A percentile compares a stretch with the other conserved stretches of the same genome.
phyloP scores from a whole-genome alignment of 768 basidiomycete species.

The Amylocystis lapponica region DNA sequence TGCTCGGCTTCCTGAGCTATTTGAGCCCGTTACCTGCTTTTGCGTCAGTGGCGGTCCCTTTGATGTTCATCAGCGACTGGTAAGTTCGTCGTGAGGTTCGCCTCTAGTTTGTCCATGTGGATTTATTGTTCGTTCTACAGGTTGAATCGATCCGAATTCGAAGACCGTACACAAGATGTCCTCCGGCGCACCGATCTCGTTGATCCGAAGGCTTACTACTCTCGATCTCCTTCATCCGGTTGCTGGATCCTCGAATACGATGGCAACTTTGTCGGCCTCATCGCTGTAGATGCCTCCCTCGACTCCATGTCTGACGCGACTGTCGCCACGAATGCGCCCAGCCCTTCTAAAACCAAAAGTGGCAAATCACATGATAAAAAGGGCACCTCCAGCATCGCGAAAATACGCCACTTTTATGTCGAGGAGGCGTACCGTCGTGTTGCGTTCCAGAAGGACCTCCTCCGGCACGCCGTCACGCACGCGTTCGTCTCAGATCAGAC shows the following conservation, averaged over 20 bases:
- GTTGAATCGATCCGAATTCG: constrained; percentile 67
- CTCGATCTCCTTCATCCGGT: constrained; percentile 55
- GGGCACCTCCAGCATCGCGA: constrained; percentile 45
- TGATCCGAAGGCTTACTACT: constrained; percentile 50
- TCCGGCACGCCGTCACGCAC: constrained; percentile 50
- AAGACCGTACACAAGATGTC: constrained; percentile 43
- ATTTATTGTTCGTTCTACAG: constrained; percentile 33
- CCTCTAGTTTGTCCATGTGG: no score
- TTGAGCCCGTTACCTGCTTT: constrained; percentile 61
- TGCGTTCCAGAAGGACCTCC: constrained; percentile 58
- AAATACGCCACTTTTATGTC: constrained; percentile 71
- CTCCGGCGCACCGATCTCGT: constrained; percentile 53
- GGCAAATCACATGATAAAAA: constrained; percentile 19
- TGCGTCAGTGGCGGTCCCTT: constrained; percentile 53
- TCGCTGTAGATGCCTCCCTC: constrained; percentile 61
- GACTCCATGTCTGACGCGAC: constrained; percentile 30
- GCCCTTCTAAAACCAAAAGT: constrained; percentile 2
- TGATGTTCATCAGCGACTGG: constrained; percentile 71
- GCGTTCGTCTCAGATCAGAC: constrained; percentile 44
- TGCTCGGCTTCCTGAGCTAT: constrained; percentile 43
- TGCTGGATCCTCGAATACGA: constrained; percentile 66
- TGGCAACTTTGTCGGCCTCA: constrained; percentile 54
- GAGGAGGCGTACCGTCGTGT: constrained; percentile 56
- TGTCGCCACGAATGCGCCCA: constrained; percentile 7
- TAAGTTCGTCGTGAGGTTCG: constrained; percentile 23